Evolutionary conservation across 768 basidiomycete genomes (phyloP).

Genomic region (Lenzites betulinus): DNA sequence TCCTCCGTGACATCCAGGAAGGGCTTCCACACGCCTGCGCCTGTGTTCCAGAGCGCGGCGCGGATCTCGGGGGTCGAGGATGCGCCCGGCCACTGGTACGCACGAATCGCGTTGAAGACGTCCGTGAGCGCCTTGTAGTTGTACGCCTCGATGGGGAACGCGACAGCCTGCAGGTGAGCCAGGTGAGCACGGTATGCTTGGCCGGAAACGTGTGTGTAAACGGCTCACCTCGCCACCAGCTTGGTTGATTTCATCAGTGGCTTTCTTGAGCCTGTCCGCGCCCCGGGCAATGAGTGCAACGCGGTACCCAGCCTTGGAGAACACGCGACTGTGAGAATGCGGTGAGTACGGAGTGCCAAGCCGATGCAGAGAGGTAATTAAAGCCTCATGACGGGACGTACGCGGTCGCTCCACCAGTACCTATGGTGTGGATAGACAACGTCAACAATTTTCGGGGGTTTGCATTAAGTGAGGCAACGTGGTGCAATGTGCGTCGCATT

Average conservation of each 20-base stretch:
- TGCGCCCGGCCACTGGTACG: conserved; percentile 31
- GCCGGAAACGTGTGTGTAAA: background rate
- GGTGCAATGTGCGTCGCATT: background rate
- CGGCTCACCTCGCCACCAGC: conserved; percentile 37
- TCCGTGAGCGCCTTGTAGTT: conserved; percentile 31
- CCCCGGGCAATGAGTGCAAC: conserved; percentile 44
- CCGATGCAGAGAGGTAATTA: background rate
- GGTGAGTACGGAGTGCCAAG: background rate
- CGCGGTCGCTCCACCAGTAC: conserved; percentile 44
- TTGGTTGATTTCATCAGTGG: conserved; percentile 37
- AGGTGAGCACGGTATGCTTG: background rate
- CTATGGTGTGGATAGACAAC: conserved; percentile 20
- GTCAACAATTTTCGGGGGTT: background rate
- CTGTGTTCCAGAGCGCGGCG: conserved; percentile 44
- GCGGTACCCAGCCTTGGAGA: conserved; percentile 42
- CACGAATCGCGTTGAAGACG: conserved; percentile 37
- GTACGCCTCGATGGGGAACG: conserved; percentile 41
- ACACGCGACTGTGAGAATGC: conserved; percentile 33
- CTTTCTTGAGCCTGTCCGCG: conserved; percentile 34
- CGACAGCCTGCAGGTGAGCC: conserved; percentile 34
- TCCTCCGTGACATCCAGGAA: conserved; percentile 44
- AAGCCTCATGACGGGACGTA: conserved; percentile 13
- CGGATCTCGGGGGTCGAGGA: conserved; percentile 35
- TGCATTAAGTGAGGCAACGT: background rate
- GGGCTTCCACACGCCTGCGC: conserved; percentile 37